Percentiles rank a stretch among this genome's conserved stretches.
Conservation (phyloP, 768 basidiomycete genomes). For the Xerocomus spinulosus region DNA sequence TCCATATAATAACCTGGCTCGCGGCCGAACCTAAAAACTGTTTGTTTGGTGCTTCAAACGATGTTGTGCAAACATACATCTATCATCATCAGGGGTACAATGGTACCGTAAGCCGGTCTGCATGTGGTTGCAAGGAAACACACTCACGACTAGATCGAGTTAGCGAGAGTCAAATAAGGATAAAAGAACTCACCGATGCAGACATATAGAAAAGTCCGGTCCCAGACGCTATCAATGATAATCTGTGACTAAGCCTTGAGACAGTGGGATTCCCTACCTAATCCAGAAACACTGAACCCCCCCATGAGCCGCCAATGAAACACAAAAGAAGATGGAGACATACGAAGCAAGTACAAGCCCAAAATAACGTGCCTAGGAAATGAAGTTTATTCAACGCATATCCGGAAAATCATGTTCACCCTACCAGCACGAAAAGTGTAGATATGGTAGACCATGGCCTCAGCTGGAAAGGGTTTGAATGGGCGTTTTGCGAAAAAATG, state of each 20-base stretch:
- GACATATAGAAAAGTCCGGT: neutral
- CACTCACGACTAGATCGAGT: conserved; percentile 7
- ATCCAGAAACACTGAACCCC: neutral
- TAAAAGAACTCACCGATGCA: neutral
- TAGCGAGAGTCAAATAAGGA: neutral
- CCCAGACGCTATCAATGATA: neutral
- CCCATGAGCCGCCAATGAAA: neutral
- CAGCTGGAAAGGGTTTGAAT: neutral
- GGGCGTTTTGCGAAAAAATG: neutral
- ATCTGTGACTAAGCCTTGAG: neutral
- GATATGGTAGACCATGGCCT: conserved; percentile 9
- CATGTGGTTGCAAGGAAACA: neutral
- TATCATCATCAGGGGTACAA: neutral
- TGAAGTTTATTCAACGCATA: neutral
- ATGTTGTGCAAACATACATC: neutral
- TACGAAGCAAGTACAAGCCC: conserved; percentile 9
- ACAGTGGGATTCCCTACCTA: neutral
- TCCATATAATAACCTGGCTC: neutral
- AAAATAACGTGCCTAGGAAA: conserved; percentile 6
- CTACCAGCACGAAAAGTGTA: conserved; percentile 12
- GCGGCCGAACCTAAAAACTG: neutral
- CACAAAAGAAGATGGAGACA: neutral
- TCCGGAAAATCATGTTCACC: neutral
- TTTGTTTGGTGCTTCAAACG: neutral
- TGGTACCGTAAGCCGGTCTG: neutral